Base-by-base conservation (phyloP, 768 basidiomycete genomes). In the Xerocomus spinulosus region DNA sequence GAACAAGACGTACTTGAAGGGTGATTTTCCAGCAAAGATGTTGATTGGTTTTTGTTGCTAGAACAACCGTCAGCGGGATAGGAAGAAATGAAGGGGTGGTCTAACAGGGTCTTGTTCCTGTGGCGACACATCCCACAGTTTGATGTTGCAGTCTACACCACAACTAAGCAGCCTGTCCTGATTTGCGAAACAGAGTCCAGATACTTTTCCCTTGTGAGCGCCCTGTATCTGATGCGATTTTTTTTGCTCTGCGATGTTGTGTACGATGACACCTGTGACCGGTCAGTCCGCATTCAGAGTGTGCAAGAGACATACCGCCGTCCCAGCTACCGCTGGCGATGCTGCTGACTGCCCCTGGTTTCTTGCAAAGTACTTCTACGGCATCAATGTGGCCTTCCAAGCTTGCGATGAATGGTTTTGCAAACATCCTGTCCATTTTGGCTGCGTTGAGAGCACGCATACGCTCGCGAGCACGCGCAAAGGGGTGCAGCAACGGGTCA, bases 401-500 rank as follows among this genome's bases (percentile, higher is more conserved):
- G 44, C 82, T 78, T 30, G 81, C 90, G 14, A 99, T 75, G 59
- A 98, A 98, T 0, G 96, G 96, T 59, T 96, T 97, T n/a, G 96
- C 85, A 62, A 98, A 97, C 71, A 99, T 91, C 49, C 90, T 76
- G 43, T 97, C 95, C 78, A 99, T 89, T 72, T 99, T 99, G 13
- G 87, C 87, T 2, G 96, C 96, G 53, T 93, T 95, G 38, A 97
- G 65, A 3, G 96, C 96, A 49, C 96, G 83, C 17, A 82, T 93
- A 29, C 95, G 89, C 71, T 99, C 96, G 43, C 96, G 74, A 5
- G 92, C 87, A 18, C 87, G 84, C 0, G 93, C 78, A 66, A 99
- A 97, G 3, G 96, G 96, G 61, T 99, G 96, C 69, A 92, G 83
- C n/a, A 92, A 73, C 0, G 95, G 93, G 63, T 97, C 85, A 36